phyloP scores from a whole-genome alignment of 108 stramenopile genomes.

The Nitzschia sp. region DNA sequence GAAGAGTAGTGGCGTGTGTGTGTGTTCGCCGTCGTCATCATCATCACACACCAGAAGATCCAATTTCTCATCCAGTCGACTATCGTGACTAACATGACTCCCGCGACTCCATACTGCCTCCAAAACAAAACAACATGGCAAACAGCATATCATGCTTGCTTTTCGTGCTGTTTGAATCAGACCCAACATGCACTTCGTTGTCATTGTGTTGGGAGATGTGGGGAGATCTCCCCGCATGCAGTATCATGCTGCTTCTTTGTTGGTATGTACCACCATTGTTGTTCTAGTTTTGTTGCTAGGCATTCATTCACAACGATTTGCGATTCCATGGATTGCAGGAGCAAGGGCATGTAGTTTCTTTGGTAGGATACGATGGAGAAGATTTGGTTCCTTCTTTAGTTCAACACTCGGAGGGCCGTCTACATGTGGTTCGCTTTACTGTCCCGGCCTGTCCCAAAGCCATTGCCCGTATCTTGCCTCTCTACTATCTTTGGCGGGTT shows the following conservation, averaged over 20 bases:
- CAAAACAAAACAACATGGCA: too few species aligned
- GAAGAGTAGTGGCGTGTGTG: too few species aligned
- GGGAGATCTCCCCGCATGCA: constrained; percentile 98
- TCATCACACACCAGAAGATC: too few species aligned
- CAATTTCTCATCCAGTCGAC: too few species aligned
- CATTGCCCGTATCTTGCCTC: constrained; percentile 49
- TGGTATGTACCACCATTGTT: constrained; percentile 19
- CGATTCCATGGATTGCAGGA: constrained; percentile 3
- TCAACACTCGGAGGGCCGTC: constrained; percentile 15
- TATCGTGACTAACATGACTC: too few species aligned
- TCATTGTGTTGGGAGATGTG: constrained; percentile 82
- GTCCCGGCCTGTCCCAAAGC: constrained; percentile 42
- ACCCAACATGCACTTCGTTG: constrained; percentile 51
- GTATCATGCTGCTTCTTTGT: constrained; percentile 92
- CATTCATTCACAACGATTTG: background rate
- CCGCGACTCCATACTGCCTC: too few species aligned
- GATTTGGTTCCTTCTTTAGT: constrained; percentile 26
- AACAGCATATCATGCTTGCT: too few species aligned
- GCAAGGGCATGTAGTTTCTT: constrained; percentile 61
- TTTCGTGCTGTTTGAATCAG: too few species aligned
- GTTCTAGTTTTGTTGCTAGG: background rate
- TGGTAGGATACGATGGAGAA: constrained; percentile 77
- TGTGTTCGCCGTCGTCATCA: too few species aligned
- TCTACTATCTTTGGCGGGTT: constrained; percentile 65
- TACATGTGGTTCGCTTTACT: constrained; percentile 60